A percentile compares a stretch with the other conserved stretches of the same genome.
phyloP scores from a whole-genome alignment of 352 stramenopile species.

The Pythium insidiosum region DNA sequence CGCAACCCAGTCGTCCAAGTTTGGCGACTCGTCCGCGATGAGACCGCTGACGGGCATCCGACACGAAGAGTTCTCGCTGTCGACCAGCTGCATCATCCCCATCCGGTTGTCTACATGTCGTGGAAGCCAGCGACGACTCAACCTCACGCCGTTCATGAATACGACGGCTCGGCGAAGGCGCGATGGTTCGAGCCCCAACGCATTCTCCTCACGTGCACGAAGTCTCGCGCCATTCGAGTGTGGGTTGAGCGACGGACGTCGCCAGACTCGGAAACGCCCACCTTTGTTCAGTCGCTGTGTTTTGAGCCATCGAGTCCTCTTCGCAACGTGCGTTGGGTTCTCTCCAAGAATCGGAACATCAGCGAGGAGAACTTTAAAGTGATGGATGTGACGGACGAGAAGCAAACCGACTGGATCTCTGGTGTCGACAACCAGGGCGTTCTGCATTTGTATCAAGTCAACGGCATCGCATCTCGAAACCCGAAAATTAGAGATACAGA shows the following conservation, averaged over 20 bases:
- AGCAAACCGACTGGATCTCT: conserved; percentile 67
- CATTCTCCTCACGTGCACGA: conserved; percentile 70
- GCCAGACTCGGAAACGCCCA: not conserved
- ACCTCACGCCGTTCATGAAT: conserved; percentile 36
- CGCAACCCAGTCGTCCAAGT: conserved; percentile 31
- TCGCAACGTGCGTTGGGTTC: conserved; percentile 66
- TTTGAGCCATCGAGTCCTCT: conserved; percentile 50
- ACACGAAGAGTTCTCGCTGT: conserved; percentile 13
- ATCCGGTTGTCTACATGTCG: conserved; percentile 70
- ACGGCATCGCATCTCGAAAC: conserved; percentile 20
- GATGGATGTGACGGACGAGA: conserved; percentile 25
- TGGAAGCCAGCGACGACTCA: conserved; percentile 72
- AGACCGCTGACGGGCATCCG: not conserved
- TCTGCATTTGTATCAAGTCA: conserved; percentile 58
- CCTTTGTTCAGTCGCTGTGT: conserved; percentile 28
- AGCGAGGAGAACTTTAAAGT: conserved; percentile 68
- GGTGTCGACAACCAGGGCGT: conserved; percentile 57
- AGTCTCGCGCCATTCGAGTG: conserved; percentile 36
- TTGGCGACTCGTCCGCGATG: conserved; percentile 36
- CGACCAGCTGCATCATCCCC: conserved; percentile 37
- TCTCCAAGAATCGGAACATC: conserved; percentile 76
- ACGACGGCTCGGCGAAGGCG: conserved; percentile 46
- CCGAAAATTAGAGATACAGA: conserved; percentile 47
- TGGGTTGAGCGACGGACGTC: conserved; percentile 37
- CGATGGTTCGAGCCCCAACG: conserved; percentile 69